Evolutionary conservation across 1,284 basidiomycete genomes (phyloP).

Genomic region (Leccinum huronense): DNA sequence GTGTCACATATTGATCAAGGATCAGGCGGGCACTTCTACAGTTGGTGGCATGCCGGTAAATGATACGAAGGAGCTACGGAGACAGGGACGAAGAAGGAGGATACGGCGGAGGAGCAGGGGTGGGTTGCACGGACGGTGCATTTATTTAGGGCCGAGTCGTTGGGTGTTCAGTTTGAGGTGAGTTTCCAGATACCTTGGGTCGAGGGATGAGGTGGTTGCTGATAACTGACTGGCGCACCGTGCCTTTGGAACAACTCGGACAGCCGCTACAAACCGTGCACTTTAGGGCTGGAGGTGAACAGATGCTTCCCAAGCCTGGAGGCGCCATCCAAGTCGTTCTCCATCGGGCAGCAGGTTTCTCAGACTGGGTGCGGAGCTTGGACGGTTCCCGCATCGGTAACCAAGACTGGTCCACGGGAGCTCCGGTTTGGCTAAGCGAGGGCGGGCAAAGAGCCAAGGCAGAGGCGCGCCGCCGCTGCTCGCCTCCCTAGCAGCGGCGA

Average conservation of each 20-base stretch:
- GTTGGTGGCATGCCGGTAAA: constrained; percentile 20
- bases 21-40: constrained; percentile 72
- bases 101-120: constrained; percentile 94
- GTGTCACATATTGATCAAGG: constrained; percentile 87
- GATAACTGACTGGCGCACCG: constrained; percentile 1
- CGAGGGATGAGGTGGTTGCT: no score
- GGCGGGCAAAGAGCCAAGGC: no score
- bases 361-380: no score
- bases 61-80: constrained; percentile 50
- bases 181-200: constrained; percentile 22
- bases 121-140: constrained; percentile 97
- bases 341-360: no score
- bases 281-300: constrained; percentile 87
- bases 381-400: no score
- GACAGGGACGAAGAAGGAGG: constrained; percentile 72
- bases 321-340: no score
- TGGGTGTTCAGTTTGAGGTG: constrained; percentile 87
- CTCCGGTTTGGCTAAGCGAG: no score
- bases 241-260: no score
- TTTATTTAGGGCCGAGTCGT: constrained; percentile 81
- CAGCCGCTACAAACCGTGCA: constrained; percentile 91
- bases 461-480: no score
- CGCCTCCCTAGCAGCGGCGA: no score
- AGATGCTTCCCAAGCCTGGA: no score
- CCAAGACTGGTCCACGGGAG: no score